Evolutionary conservation across 495 filamentous ascomycete species (phyloP).

Genomic region (Penicillium turbatum): DNA sequence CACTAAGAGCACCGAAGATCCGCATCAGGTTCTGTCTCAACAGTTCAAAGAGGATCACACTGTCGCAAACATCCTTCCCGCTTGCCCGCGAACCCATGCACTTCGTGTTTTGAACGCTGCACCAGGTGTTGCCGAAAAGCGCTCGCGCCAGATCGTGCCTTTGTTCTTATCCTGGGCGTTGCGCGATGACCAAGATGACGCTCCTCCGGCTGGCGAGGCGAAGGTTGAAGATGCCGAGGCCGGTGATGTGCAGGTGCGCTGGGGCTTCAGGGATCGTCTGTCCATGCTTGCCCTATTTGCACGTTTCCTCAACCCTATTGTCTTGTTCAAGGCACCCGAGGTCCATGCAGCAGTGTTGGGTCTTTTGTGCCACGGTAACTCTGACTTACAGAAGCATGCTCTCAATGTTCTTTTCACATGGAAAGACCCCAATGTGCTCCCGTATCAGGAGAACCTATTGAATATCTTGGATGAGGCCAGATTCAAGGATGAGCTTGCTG

Average conservation of each 20-base stretch:
- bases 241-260: constrained; percentile 30
- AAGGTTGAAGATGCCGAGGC: constrained; percentile 13
- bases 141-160: constrained; percentile 78
- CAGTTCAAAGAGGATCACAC: constrained; percentile 36
- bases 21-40: constrained; percentile 20
- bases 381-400: constrained; percentile 78
- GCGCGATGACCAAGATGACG: constrained; percentile 47
- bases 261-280: constrained; percentile 71
- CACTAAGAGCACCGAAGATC: constrained; percentile 22
- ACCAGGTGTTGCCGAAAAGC: constrained; percentile 76
- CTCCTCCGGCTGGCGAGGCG: constrained; percentile 29
- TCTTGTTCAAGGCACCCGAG: constrained; percentile 70
- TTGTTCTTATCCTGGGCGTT: constrained; percentile 74
- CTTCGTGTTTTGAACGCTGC: constrained; percentile 70
- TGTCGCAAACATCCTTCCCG: constrained; percentile 31
- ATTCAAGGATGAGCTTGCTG: constrained; percentile 86
- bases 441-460: constrained; percentile 81
- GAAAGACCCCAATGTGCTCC: constrained; percentile 69
- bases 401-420: constrained; percentile 84
- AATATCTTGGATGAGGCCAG: constrained; percentile 86
- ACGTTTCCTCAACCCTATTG: constrained; percentile 78
- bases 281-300: constrained; percentile 77
- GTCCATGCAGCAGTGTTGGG: constrained; percentile 70
- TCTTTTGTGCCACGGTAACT: constrained; percentile 79
- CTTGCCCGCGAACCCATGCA: constrained; percentile 64